Evolutionary conservation across 2,329 filamentous ascomycete genomes (phyloP).

Genomic region (Calcarisporium arbuscula): DNA sequence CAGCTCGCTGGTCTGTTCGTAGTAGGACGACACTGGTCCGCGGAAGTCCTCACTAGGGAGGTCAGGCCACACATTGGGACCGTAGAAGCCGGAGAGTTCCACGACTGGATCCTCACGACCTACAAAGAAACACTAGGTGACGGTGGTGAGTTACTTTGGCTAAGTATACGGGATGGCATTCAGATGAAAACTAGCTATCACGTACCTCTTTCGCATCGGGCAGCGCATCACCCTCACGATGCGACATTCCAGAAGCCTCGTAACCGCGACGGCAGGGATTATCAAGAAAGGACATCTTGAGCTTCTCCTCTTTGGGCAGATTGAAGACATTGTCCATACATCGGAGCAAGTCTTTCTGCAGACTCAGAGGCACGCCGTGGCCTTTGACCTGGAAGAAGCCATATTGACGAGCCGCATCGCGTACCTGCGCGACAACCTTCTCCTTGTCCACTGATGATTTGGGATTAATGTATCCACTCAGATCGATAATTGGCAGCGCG

Average conservation of each 20-base stretch:
- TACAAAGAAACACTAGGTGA: slow-evolving; percentile 15
- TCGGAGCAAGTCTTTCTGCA: slow-evolving; percentile 14
- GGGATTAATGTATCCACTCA: slow-evolving; percentile 5
- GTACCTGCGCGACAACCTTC: slow-evolving; percentile 10
- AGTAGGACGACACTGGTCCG: slow-evolving; percentile 17
- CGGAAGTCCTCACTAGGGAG: slow-evolving; percentile 22
- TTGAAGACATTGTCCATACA: slow-evolving; percentile 15
- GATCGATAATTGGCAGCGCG: slow-evolving; percentile 5
- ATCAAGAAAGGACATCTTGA: slow-evolving; percentile 19
- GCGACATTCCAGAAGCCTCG: slow-evolving; percentile 19
- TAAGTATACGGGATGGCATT: too few relatives aligned
- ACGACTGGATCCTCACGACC: slow-evolving; percentile 16
- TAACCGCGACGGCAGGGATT: slow-evolving; percentile 19
- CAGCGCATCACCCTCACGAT: slow-evolving; percentile 18
- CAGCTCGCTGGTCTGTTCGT: slow-evolving; percentile 15
- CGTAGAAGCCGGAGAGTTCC: slow-evolving; percentile 16
- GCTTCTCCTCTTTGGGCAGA: slow-evolving; percentile 17
- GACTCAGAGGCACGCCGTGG: slow-evolving; percentile 19
- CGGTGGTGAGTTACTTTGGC: too few relatives aligned
- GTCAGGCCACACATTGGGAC: slow-evolving; percentile 25
- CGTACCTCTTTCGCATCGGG: slow-evolving; percentile 19
- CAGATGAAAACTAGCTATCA: not conserved
- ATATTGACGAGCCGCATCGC: slow-evolving; percentile 17
- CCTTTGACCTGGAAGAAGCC: slow-evolving; percentile 26
- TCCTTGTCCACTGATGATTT: slow-evolving; percentile 3